Evolutionary conservation across 192 early-diverging fungal genomes (phyloP).

Genomic region (Jimgerdemannia lactiflua): DNA sequence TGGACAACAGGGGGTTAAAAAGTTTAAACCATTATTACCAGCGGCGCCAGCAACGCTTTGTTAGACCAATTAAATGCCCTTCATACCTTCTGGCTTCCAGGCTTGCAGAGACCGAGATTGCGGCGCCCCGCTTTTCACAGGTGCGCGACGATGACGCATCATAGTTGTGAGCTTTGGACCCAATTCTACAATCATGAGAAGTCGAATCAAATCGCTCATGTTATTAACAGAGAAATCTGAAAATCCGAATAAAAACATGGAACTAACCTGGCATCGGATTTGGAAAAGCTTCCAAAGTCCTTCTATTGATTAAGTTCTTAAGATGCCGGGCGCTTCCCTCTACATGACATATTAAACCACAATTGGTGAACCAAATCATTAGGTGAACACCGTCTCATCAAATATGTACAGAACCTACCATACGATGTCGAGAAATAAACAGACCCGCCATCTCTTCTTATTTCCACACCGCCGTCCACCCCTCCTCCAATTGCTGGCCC

Average conservation of each 20-base stretch:
- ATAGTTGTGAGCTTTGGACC: background rate
- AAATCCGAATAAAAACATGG: too few species aligned
- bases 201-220: background rate
- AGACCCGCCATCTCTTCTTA: background rate
- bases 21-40: too few species aligned
- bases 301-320: slow-evolving; percentile 44
- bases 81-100: slow-evolving; percentile 74
- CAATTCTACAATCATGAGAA: slow-evolving; percentile 16
- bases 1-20: background rate
- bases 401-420: background rate
- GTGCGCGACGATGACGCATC: background rate
- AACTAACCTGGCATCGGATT: slow-evolving; percentile 24
- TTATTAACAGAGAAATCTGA: too few species aligned
- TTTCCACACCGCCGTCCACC: background rate
- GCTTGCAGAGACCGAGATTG: slow-evolving; percentile 38
- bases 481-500: background rate
- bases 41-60: too few species aligned
- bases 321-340: slow-evolving; percentile 19
- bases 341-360: background rate
- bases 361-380: background rate
- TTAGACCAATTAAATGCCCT: background rate
- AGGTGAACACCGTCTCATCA: background rate
- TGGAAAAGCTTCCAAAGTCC: slow-evolving; percentile 51
- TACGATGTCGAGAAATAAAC: background rate
- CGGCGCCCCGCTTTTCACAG: slow-evolving; percentile 19